Conservation (phyloP, 139 green algal genomes). For the Asterochloris erici region DNA sequence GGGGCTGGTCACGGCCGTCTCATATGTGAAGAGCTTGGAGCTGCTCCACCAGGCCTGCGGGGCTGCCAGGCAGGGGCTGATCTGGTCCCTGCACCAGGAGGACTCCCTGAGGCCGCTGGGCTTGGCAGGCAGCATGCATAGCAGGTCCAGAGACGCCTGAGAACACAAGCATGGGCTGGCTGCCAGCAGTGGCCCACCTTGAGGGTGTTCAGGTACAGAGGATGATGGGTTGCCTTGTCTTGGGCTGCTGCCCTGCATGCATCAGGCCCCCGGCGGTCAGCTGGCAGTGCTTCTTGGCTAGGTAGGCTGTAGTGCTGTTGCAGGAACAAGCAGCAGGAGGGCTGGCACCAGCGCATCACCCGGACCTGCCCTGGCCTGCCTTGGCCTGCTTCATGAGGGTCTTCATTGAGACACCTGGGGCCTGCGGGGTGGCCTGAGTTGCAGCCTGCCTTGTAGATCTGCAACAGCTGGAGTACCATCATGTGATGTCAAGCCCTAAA, state of each 20-base stretch:
- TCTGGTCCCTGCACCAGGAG: no score
- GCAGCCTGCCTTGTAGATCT: background rate
- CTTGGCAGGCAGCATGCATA: background rate
- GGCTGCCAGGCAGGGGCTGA: no score
- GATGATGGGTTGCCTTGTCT: conserved; percentile 16
- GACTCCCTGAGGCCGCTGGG: background rate
- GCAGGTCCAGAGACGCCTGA: background rate
- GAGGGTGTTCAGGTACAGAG: conserved; percentile 18
- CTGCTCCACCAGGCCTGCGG: background rate
- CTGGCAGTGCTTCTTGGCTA: background rate
- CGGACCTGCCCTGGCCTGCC: background rate
- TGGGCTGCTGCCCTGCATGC: background rate
- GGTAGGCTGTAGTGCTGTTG: background rate
- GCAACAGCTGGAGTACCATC: background rate
- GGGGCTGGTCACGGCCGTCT: background rate
- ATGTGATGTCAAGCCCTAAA: no score
- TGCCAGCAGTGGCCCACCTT: background rate
- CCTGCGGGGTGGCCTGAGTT: background rate
- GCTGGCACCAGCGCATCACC: background rate
- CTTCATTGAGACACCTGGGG: conserved; percentile 12
- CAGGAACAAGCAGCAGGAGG: background rate
- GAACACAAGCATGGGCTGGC: background rate
- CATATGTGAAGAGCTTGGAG: background rate
- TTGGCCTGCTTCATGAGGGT: conserved; percentile 19
- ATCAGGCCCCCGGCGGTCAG: background rate